Evolutionary conservation across 2,329 filamentous ascomycete species (phyloP).

Genomic region (Claviceps pazoutovae): DNA sequence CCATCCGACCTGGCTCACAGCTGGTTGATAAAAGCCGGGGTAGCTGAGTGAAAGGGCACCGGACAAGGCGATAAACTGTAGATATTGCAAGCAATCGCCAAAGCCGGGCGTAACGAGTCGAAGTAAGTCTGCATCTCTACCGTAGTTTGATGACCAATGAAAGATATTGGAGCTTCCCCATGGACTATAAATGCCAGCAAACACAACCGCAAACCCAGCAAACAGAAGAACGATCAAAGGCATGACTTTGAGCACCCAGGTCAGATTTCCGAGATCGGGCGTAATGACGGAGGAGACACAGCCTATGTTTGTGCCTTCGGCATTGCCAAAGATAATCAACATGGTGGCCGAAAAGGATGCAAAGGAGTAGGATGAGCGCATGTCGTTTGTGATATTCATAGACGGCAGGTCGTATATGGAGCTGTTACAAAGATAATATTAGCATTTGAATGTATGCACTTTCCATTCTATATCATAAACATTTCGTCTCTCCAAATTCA

Average conservation of each 20-base stretch:
- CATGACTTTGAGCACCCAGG: slow-evolving; percentile 58
- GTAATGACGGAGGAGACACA: slow-evolving; percentile 77
- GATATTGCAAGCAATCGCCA: slow-evolving; percentile 90
- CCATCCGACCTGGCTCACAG: slow-evolving; percentile 78
- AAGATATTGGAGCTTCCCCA: slow-evolving; percentile 90
- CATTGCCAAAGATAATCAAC: slow-evolving; percentile 61
- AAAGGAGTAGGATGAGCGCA: slow-evolving; percentile 76
- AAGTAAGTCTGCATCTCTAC: slow-evolving; percentile 80
- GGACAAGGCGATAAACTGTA: slow-evolving; percentile 81
- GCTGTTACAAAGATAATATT: neutral
- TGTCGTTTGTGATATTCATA: slow-evolving; percentile 59
- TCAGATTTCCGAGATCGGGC: slow-evolving; percentile 61
- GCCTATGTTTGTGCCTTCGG: slow-evolving; percentile 47
- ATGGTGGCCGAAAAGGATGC: slow-evolving; percentile 65
- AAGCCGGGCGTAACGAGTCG: slow-evolving; percentile 91
- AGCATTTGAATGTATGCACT: neutral
- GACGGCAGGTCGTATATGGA: slow-evolving; percentile 42
- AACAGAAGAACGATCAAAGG: slow-evolving; percentile 67
- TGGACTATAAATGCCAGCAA: slow-evolving; percentile 77
- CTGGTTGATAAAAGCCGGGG: slow-evolving; percentile 87
- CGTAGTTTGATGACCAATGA: slow-evolving; percentile 96
- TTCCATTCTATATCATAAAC: neutral
- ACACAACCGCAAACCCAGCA: slow-evolving; percentile 68
- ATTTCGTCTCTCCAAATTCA: neutral
- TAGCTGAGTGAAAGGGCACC: slow-evolving; percentile 80